Conservation (phyloP, 129 eudicot species). For the Arctium minus region DNA sequence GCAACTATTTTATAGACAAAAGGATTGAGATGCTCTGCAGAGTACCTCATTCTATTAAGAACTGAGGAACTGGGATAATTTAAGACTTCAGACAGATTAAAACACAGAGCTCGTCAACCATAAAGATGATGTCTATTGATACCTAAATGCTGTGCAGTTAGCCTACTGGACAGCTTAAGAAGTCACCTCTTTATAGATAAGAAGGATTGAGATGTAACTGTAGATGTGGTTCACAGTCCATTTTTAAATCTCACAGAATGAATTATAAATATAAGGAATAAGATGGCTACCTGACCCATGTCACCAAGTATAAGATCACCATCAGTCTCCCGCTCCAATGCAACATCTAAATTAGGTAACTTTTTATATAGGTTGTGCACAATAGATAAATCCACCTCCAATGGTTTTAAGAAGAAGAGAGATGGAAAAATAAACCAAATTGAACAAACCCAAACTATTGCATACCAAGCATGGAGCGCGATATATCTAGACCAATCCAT, state of each 20-base stretch:
- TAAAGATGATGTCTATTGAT: not conserved
- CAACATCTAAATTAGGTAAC: slow-evolving; percentile 45
- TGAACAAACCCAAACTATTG: not conserved
- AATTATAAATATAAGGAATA: not conserved
- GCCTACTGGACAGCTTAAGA: not conserved
- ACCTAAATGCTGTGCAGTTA: not conserved
- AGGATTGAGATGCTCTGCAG: not conserved
- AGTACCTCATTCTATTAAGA: not conserved
- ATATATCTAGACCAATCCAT: slow-evolving; percentile 97
- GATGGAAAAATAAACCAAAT: not conserved
- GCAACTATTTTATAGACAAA: not conserved
- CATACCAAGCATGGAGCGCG: slow-evolving; percentile 83
- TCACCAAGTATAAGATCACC: slow-evolving; percentile 92
- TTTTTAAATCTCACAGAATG: not conserved
- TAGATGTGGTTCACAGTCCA: not conserved
- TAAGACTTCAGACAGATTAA: not conserved
- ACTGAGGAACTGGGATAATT: not conserved
- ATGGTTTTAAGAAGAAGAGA: not conserved
- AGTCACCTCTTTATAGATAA: not conserved
- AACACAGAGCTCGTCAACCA: not conserved
- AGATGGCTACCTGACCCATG: slow-evolving; percentile 84
- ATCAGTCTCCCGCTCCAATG: slow-evolving; percentile 84
- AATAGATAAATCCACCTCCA: not conserved
- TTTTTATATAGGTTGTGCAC: not conserved
- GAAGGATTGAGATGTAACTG: not conserved